Evolutionary conservation across 768 basidiomycete species (phyloP).

Genomic region (Cystoderma amianthinum): DNA sequence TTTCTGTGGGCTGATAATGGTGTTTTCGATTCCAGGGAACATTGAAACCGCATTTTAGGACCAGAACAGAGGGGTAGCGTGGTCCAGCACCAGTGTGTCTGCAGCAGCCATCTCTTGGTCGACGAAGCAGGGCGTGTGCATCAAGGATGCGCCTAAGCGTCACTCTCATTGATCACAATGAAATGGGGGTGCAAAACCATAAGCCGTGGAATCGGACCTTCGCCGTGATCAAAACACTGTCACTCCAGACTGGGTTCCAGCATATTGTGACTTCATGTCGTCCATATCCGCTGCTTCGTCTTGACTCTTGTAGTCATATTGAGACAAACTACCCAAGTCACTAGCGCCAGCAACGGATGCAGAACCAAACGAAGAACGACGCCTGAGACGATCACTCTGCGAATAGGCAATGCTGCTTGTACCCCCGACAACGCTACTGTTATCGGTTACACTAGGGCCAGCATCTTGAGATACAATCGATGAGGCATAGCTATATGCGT

Average conservation of each 20-base stretch:
- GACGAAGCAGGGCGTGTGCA: slow-evolving; percentile 12
- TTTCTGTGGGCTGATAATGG: not conserved
- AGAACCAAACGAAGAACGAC: slow-evolving; percentile 64
- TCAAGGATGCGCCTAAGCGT: slow-evolving; percentile 4
- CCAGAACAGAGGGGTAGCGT: not conserved
- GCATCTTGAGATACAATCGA: slow-evolving; percentile 93
- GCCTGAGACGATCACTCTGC: slow-evolving; percentile 83
- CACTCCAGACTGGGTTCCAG: slow-evolving; percentile 78
- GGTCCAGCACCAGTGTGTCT: not conserved
- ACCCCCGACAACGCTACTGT: slow-evolving; percentile 54
- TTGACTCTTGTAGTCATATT: slow-evolving; percentile 85
- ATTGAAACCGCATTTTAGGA: too few species aligned
- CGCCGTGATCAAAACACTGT: slow-evolving; percentile 68
- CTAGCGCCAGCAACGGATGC: slow-evolving; percentile 69
- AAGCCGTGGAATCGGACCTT: not conserved
- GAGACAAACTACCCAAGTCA: slow-evolving; percentile 74
- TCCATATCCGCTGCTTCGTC: slow-evolving; percentile 75
- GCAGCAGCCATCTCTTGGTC: slow-evolving; percentile 3
- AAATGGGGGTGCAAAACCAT: slow-evolving; percentile 1
- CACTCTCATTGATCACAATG: not conserved
- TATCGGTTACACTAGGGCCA: slow-evolving; percentile 55
- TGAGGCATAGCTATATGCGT: slow-evolving; percentile 79
- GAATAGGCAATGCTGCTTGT: slow-evolving; percentile 69
- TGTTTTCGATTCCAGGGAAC: not conserved
- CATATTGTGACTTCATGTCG: slow-evolving; percentile 86